Evolutionary conservation across 345 rosid species (phyloP).

Genomic region (Linum trigynum): DNA sequence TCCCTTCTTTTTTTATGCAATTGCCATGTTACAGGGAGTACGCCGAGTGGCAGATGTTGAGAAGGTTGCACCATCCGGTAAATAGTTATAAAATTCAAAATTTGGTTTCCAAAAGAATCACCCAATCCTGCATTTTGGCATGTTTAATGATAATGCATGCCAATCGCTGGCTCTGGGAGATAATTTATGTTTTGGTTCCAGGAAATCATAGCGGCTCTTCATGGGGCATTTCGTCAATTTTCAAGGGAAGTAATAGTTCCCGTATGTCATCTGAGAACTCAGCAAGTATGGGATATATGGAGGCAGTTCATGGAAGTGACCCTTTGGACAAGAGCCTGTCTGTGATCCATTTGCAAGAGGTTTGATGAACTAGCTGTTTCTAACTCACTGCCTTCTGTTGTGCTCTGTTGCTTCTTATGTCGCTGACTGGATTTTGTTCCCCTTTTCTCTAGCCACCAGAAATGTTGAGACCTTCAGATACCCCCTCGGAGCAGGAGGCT

Average conservation of each 20-base stretch:
- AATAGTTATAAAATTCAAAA: slow-evolving; percentile 1
- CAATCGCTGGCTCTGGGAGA: background rate
- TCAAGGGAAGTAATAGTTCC: slow-evolving; percentile 54
- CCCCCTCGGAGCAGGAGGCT: slow-evolving; percentile 71
- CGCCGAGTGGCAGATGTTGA: slow-evolving; percentile 51
- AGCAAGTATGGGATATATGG: background rate
- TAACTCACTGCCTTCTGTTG: background rate
- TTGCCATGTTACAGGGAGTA: slow-evolving; percentile 34
- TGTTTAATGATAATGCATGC: background rate
- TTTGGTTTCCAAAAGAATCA: background rate
- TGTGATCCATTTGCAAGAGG: background rate
- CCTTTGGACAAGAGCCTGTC: background rate
- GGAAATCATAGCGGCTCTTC: slow-evolving; percentile 37
- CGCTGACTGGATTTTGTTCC: slow-evolving; percentile 2
- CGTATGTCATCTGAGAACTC: slow-evolving; percentile 44
- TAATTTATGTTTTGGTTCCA: slow-evolving; percentile 1
- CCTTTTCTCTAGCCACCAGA: slow-evolving; percentile 64
- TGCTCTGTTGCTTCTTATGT: background rate
- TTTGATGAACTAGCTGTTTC: background rate
- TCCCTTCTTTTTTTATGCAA: slow-evolving; percentile 6
- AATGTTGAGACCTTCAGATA: slow-evolving; percentile 70
- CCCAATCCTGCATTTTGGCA: too few relatives aligned
- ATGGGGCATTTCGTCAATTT: slow-evolving; percentile 90
- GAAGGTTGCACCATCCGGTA: slow-evolving; percentile 64
- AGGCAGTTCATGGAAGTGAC: background rate